phyloP scores from a whole-genome alignment of 2,329 filamentous ascomycete species.

The Fusarium sp. region DNA sequence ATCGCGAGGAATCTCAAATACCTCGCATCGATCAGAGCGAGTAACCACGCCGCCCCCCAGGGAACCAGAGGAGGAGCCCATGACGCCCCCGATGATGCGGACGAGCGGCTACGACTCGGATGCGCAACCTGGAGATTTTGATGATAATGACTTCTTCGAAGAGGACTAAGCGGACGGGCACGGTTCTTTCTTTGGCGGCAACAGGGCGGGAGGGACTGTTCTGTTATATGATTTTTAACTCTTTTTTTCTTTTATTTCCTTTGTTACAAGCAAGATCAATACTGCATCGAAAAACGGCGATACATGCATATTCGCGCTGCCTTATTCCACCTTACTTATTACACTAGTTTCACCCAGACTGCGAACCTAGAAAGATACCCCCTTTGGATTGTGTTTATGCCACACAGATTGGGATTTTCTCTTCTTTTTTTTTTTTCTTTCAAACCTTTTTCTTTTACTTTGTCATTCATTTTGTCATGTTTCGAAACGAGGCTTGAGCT shows the following conservation, averaged over 20 bases:
- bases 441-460: slow-evolving; percentile 15
- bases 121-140: slow-evolving; percentile 69
- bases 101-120: slow-evolving; percentile 70
- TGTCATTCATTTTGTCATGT: slow-evolving; percentile 26
- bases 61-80: slow-evolving; percentile 55
- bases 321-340: slow-evolving; percentile 32
- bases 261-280: slow-evolving; percentile 42
- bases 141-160: slow-evolving; percentile 70
- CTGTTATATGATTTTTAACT: slow-evolving; percentile 19
- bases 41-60: slow-evolving; percentile 54
- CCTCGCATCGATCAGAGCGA: slow-evolving; percentile 43
- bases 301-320: slow-evolving; percentile 37
- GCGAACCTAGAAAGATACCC: slow-evolving; percentile 58
- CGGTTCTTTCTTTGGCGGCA: slow-evolving; percentile 1
- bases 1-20: slow-evolving; percentile 46
- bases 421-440: slow-evolving; percentile 18
- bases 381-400: slow-evolving; percentile 51
- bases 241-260: slow-evolving; percentile 41
- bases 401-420: slow-evolving; percentile 44
- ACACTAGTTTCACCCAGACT: slow-evolving; percentile 45
- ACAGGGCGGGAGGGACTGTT: slow-evolving; percentile 1
- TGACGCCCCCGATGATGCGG: slow-evolving; percentile 73
- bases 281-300: slow-evolving; percentile 36
- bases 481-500: slow-evolving; percentile 11
- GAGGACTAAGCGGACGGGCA: slow-evolving; percentile 52